phyloP scores from a whole-genome alignment of 2,329 filamentous ascomycete species.

The Fusarium sp. region DNA sequence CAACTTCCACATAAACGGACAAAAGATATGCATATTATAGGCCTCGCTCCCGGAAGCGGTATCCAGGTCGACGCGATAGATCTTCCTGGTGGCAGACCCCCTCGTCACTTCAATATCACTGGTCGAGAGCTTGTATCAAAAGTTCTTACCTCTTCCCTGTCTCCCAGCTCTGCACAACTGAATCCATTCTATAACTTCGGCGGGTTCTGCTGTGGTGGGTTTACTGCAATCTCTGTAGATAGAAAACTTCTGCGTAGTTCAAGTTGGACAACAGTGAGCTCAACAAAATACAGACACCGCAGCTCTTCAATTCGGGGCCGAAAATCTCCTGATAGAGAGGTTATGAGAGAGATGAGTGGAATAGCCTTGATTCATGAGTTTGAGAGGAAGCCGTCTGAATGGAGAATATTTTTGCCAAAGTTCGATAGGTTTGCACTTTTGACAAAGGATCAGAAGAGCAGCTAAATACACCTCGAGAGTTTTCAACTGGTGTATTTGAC shows the following conservation, averaged over 20 bases:
- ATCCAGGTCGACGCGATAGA: background rate
- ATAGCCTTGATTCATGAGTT: too few relatives aligned
- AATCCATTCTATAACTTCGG: background rate
- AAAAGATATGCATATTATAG: background rate
- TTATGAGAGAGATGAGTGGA: background rate
- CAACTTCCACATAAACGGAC: too few relatives aligned
- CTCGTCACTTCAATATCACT: background rate
- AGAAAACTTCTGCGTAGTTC: too few relatives aligned
- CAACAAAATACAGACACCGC: too few relatives aligned
- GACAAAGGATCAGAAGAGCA: background rate
- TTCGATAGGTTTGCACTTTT: background rate
- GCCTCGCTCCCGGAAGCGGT: background rate
- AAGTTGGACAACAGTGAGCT: too few relatives aligned
- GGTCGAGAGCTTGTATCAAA: background rate
- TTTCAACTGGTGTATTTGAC: too few relatives aligned
- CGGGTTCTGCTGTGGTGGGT: background rate
- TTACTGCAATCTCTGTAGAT: background rate
- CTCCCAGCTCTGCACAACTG: too few relatives aligned
- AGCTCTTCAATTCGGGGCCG: too few relatives aligned
- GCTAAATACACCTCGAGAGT: background rate
- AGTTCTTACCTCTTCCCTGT: fast-evolving
- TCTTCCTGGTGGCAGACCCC: background rate
- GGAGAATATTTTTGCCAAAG: background rate
- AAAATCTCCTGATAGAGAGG: too few relatives aligned
- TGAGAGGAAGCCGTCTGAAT: too few relatives aligned